phyloP scores from a whole-genome alignment of 345 rosid genomes.

The Turnera subulata region DNA sequence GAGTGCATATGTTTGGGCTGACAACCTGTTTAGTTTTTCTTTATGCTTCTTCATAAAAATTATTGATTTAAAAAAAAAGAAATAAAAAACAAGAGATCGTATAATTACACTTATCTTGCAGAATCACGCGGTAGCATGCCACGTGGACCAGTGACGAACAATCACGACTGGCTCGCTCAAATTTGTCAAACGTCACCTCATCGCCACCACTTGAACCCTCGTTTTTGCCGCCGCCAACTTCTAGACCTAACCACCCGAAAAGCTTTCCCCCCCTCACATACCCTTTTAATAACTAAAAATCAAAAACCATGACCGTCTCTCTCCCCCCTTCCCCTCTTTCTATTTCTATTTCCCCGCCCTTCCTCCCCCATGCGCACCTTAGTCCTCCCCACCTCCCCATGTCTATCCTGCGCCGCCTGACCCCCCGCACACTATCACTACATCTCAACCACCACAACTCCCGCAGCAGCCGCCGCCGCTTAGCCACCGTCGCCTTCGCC shows the following conservation, averaged over 20 bases:
- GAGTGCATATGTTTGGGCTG: too few relatives aligned
- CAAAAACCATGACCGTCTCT: conserved; percentile 35
- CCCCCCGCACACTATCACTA: conserved; percentile 24
- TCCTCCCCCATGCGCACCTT: conserved; percentile 42
- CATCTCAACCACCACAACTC: conserved; percentile 21
- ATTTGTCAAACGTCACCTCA: conserved; percentile 27
- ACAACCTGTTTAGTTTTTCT: too few relatives aligned
- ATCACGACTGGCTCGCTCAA: too few relatives aligned
- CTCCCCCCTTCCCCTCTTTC: conserved; percentile 8
- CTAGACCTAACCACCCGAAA: background rate
- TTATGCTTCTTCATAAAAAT: too few relatives aligned
- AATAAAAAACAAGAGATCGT: too few relatives aligned
- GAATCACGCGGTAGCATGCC: background rate
- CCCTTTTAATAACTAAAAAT: background rate
- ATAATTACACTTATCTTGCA: too few relatives aligned
- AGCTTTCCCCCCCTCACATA: background rate
- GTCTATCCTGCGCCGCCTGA: conserved; percentile 63
- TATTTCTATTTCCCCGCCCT: background rate
- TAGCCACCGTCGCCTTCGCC: conserved; percentile 44
- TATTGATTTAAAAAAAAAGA: too few relatives aligned
- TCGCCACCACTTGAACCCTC: conserved; percentile 7
- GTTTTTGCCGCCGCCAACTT: conserved; percentile 38
- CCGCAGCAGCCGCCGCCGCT: conserved; percentile 42
- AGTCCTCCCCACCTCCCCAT: conserved; percentile 49
- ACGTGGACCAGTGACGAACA: conserved; percentile 44